A percentile compares a stretch with the other conserved stretches of the same genome.
Conservation (phyloP, 352 stramenopile species). For the Labyrinthula sp. region DNA sequence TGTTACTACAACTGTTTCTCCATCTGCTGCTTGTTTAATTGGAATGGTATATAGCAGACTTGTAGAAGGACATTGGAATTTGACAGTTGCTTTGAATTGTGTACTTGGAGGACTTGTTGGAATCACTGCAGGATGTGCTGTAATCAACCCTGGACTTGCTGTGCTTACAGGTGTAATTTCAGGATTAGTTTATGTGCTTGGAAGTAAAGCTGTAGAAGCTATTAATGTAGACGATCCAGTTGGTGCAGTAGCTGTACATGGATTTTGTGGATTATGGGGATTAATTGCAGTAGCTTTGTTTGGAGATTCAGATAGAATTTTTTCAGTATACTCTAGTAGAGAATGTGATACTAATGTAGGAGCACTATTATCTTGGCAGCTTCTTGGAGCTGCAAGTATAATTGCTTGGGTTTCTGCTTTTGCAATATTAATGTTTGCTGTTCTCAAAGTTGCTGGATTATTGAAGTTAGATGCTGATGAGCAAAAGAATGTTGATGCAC, state of each 20-base stretch:
- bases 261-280: slow-evolving; percentile 48
- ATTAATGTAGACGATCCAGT: slow-evolving; percentile 31
- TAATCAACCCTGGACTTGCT: slow-evolving; percentile 44
- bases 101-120: slow-evolving; percentile 48
- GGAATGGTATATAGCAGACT: slow-evolving; percentile 41
- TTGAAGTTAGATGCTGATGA: slow-evolving; percentile 32
- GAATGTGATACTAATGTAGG: too few species aligned
- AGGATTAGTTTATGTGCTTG: slow-evolving; percentile 45
- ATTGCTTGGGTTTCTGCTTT: slow-evolving; percentile 36
- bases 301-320: too few species aligned
- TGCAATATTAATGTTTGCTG: slow-evolving; percentile 39
- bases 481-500: slow-evolving; percentile 27
- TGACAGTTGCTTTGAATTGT: slow-evolving; percentile 44
- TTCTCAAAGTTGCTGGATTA: slow-evolving; percentile 29
- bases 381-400: slow-evolving; percentile 32
- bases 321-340: too few species aligned
- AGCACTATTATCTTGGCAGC: too few species aligned
- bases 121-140: slow-evolving; percentile 49
- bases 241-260: slow-evolving; percentile 48
- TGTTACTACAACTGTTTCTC: slow-evolving; percentile 50
- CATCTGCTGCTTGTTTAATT: slow-evolving; percentile 40
- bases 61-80: slow-evolving; percentile 35
- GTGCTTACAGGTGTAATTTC: slow-evolving; percentile 48
- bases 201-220: slow-evolving; percentile 20
- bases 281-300: slow-evolving; percentile 48